These are phyloP conservation scores for Crepidotus variabilis DNA, from an alignment of 768 basidiomycete genomes.

Conservation along the genomic window DNA sequence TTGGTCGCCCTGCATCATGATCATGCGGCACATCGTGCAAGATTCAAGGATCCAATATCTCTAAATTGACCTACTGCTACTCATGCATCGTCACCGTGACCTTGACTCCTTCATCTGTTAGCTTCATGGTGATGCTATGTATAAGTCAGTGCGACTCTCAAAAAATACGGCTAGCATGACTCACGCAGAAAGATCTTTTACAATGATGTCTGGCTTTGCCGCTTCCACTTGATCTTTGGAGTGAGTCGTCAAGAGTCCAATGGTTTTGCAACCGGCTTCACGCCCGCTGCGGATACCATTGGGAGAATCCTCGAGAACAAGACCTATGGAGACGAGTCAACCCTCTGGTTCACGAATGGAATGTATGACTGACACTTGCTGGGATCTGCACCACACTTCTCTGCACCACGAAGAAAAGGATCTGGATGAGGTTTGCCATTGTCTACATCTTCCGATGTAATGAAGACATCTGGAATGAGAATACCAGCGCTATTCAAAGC, in stretches of 20 bases:
- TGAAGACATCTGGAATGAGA: slow-evolving; percentile 67
- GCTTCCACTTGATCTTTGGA: slow-evolving; percentile 62
- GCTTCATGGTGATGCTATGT: slow-evolving; percentile 28
- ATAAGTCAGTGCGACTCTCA: not conserved
- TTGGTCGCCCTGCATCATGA: too few relatives aligned
- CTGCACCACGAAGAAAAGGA: slow-evolving; percentile 86
- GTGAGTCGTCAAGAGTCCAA: slow-evolving; percentile 84
- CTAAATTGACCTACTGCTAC: too few relatives aligned
- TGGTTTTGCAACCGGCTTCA: slow-evolving; percentile 78
- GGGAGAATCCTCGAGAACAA: slow-evolving; percentile 93
- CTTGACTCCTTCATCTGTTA: slow-evolving; percentile 38
- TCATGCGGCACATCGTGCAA: too few relatives aligned
- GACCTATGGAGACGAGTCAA: slow-evolving; percentile 35
- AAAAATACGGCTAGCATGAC: slow-evolving; percentile 11
- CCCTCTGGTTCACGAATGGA: slow-evolving; percentile 4
- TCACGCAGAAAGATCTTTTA: slow-evolving; percentile 69
- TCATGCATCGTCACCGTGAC: slow-evolving; percentile 32
- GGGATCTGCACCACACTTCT: slow-evolving; percentile 60
- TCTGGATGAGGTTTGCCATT: slow-evolving; percentile 88
- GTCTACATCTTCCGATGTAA: slow-evolving; percentile 79
- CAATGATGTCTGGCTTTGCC: slow-evolving; percentile 62
- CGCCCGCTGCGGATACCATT: slow-evolving; percentile 77
- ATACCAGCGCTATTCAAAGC: slow-evolving; percentile 68
- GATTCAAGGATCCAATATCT: too few relatives aligned
- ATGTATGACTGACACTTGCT: slow-evolving; percentile 45